Base-by-base conservation (phyloP, 352 stramenopile species). In the Pythium phragmitis region DNA sequence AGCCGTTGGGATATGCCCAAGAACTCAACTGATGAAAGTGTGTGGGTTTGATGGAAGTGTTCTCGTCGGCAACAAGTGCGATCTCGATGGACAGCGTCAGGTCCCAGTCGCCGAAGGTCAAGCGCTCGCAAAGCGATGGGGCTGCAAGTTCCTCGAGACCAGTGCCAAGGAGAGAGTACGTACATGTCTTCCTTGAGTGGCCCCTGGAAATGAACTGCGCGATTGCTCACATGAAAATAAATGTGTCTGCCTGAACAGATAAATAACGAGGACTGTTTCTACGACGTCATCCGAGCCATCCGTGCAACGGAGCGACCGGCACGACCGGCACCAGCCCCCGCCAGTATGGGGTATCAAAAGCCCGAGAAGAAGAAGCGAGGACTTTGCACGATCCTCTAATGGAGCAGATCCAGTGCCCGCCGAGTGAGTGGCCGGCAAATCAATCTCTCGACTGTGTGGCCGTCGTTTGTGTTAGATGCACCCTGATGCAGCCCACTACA, bases 181-280 rank as follows among this genome's bases (percentile, higher is more conserved):
- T 75, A 39, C 1, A 48, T 17, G 7, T 67, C 16, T 28, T 30
- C 28, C 3, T 50, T 12, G 9, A 14, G 19, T 26, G 11, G 7
- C 45, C 5, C 7, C 28, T 7, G n/a, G 45, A 33, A 30, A 30
- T 50, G 17, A 19, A 30, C 16, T 2, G 19, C 21, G 45, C 7
- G n/a, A 5, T 26, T 12, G 45, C 45, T 50, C n/a, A 50, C 45
- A 26, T 13, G n/a, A n/a, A 14, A 14, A 17, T 12, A 14, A 14
- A 43, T 43, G 26, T 39, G 53, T 4, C 0, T 46, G 34, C 34
- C 2, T 13, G 11, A 19, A 57, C 51, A 91, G 80, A 91, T 93
- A 89, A 83, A 88, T 54, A 95, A 96, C 65, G 87, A 96, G 67
- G 87, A 96, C 63, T 96, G 87, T 62, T 96, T 96, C 69, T 96